phyloP scores from a whole-genome alignment of 257 asterid species.

The Ilex aquifolium region DNA sequence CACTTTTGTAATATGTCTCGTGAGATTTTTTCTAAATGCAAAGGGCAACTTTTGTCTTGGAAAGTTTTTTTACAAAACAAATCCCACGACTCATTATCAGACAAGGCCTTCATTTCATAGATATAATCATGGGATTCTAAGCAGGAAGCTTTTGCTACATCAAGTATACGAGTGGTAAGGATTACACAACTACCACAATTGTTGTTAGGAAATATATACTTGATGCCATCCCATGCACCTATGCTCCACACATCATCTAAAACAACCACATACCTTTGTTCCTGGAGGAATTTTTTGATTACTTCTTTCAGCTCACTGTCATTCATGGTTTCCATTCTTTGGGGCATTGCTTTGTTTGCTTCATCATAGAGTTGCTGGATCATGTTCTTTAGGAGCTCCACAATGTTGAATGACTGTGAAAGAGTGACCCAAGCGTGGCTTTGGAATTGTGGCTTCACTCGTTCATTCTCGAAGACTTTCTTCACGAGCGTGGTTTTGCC shows the following conservation, averaged over 20 bases:
- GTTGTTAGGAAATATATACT: constrained; percentile 17
- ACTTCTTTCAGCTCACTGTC: constrained; percentile 7
- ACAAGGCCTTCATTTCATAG: no score
- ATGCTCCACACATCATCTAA: no score
- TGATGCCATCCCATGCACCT: constrained; percentile 27
- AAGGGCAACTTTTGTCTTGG: no score
- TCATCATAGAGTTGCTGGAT: constrained; percentile 21
- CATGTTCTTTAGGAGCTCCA: constrained; percentile 17
- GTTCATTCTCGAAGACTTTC: constrained; percentile 25
- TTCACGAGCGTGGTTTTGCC: constrained; percentile 38
- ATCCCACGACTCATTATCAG: no score
- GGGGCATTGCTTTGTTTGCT: constrained; percentile 15
- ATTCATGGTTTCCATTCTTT: constrained; percentile 6
- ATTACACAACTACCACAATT: constrained; percentile 22
- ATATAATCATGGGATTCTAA: no score
- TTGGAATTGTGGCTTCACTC: constrained; percentile 22
- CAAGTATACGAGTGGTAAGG: constrained; percentile 23
- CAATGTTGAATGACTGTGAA: no score
- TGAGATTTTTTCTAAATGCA: no score
- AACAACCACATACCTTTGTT: no score
- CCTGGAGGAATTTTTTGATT: constrained; percentile 14
- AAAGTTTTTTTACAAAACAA: no score
- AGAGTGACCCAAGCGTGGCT: no score
- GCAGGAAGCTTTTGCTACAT: no score
- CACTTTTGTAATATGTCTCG: no score